These are phyloP conservation scores for Inga leiocalycina DNA, from an alignment of 306 rosid genomes.

Conservation along the genomic window DNA sequence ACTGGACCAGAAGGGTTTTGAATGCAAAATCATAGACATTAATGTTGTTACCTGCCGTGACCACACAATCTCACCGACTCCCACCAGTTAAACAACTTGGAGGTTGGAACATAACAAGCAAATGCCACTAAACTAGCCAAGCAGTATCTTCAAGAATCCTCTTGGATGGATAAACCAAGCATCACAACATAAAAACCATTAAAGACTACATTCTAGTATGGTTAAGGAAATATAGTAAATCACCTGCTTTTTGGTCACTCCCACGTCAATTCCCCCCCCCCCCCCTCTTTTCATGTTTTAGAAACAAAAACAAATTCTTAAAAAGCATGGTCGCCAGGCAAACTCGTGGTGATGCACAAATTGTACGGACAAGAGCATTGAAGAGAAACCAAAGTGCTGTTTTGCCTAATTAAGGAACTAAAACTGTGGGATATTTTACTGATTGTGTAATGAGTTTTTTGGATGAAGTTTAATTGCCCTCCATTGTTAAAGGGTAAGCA, in stretches of 20 bases:
- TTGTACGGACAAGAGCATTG: neutral
- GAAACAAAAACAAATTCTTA: neutral
- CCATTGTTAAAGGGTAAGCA: neutral
- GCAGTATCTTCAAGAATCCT: constrained; percentile 4
- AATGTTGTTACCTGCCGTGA: constrained; percentile 36
- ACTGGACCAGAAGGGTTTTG: neutral
- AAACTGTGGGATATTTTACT: neutral
- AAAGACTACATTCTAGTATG: neutral
- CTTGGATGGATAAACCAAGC: neutral
- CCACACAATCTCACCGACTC: constrained; percentile 40
- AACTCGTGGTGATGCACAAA: neutral
- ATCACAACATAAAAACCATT: neutral
- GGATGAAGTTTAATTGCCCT: neutral
- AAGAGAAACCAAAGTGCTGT: neutral
- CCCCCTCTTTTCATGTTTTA: neutral
- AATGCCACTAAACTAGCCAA: constrained; percentile 48
- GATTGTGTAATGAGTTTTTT: neutral
- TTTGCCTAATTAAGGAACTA: neutral
- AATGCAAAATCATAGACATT: neutral
- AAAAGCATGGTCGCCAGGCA: neutral
- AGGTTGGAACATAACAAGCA: constrained; percentile 11
- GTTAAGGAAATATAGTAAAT: neutral
- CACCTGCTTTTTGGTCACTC: neutral
- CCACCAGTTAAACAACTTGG: constrained; percentile 32
- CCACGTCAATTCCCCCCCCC: neutral